These are phyloP conservation scores for Anthracocystis panici-leucophaei DNA, from an alignment of 1,284 basidiomycete genomes.

Conservation along the genomic window DNA sequence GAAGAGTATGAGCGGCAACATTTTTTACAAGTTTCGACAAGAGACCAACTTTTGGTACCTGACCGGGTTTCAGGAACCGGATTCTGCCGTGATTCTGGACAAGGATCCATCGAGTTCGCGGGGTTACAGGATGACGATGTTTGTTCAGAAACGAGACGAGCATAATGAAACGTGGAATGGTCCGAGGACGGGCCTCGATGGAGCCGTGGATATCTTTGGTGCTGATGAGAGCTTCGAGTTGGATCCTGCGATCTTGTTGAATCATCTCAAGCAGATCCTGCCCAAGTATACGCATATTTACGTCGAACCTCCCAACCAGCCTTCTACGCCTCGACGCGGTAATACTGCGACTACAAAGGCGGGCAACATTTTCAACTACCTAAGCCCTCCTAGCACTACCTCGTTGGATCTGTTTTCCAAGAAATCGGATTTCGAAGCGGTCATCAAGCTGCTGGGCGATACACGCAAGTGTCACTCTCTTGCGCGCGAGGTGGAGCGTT, in stretches of 20 bases:
- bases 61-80: conserved; percentile 88
- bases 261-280: conserved; percentile 55
- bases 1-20: conserved; percentile 78
- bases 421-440: conserved; percentile 66
- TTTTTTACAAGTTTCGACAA: conserved; percentile 82
- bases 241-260: conserved; percentile 55
- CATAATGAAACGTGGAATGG: conserved; percentile 93
- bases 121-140: conserved; percentile 90
- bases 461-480: conserved; percentile 61
- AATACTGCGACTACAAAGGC: conserved; percentile 21
- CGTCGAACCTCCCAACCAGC: conserved; percentile 60
- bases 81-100: conserved; percentile 80
- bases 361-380: conserved; percentile 62
- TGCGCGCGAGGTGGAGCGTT: conserved; percentile 54
- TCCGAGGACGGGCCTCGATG: conserved; percentile 73
- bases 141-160: conserved; percentile 80
- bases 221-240: conserved; percentile 64
- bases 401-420: conserved; percentile 61
- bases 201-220: conserved; percentile 63
- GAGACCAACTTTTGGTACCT: conserved; percentile 68
- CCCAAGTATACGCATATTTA: conserved; percentile 61
- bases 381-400: conserved; percentile 59
- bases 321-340: conserved; percentile 54
- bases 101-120: conserved; percentile 71
- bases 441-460: conserved; percentile 62